Evolutionary conservation across 2,329 filamentous ascomycete genomes (phyloP), one percentile per base, ranked within the genome.

Genomic region (Calonectria pseudoturangicola): DNA sequence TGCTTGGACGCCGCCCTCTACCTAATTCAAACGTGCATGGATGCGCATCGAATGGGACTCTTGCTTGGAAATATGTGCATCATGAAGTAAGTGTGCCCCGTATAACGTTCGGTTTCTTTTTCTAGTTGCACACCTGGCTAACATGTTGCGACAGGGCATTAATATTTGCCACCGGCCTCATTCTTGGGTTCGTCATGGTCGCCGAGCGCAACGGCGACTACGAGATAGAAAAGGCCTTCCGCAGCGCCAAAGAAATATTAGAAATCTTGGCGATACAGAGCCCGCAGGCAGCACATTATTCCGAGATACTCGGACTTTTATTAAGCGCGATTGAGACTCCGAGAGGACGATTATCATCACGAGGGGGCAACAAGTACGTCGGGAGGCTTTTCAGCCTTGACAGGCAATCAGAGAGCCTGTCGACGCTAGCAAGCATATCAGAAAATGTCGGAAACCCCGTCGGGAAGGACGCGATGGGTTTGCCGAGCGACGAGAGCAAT

Each of bases 31-130:
- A 89, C 88, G 21, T 90, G 89, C 63, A 76, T 85, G 25, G 86
- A 90, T 67, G 86, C 88, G 1, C 81, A 86, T 13, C 84, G 84
- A 10, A 84, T 86, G 2, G 82, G 83, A 0, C 64, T 88, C 0
- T 78, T 91, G 0, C 82, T 89, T 15, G 86, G 85, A 10, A 91
- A 91, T 68, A 90, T 91, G 89, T 89, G 88, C 47, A 87, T 92
- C 6, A 81, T 92, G 68, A 92, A 91, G 89, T 90, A 80, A 81
- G 87, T 75, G 8, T 36, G 3, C 33, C 16, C 15, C 13, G n/a
- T 6, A 45, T 48, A 12, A 2, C n/a, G 4, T 18, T 25, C 21
- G 1, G 1, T 48, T 48, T 48, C 25, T n/a, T 25, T 9, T 21
- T 21, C 21, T 21, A 2, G n/a, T 25, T n/a, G 6, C 45, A 10